Percentiles rank a stretch among this genome's conserved stretches.
Evolutionary conservation across 2,329 filamentous ascomycete species (phyloP).

Genomic region (Diaporthe vexans): DNA sequence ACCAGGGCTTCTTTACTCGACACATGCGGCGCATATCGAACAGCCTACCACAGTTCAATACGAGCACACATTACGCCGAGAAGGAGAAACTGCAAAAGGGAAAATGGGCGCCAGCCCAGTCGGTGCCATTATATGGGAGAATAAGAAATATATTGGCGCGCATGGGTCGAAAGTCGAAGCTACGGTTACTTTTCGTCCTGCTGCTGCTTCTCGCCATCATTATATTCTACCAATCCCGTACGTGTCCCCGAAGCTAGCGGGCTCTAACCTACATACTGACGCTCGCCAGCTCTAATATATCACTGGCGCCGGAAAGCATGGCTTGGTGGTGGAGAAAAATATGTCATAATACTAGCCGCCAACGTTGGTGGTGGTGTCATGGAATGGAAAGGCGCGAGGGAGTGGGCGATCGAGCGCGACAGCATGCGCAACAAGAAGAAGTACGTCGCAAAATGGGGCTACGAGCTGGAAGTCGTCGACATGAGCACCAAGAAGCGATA

Average conservation of each 20-base stretch:
- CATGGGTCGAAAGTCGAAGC: conserved; percentile 75
- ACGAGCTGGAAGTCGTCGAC: conserved; percentile 95
- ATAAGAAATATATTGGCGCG: conserved; percentile 61
- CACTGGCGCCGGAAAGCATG: conserved; percentile 79
- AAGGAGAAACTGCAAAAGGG: conserved; percentile 82
- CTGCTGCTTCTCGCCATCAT: conserved; percentile 72
- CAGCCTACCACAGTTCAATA: conserved; percentile 81
- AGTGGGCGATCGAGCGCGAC: conserved; percentile 98
- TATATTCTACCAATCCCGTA: conserved; percentile 81
- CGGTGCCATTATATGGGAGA: conserved; percentile 62
- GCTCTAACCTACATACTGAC: conserved; percentile 46
- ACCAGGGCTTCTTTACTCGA: conserved; percentile 88
- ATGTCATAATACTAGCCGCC: conserved; percentile 91
- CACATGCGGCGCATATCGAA: conserved; percentile 86
- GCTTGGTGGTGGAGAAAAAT: conserved; percentile 89
- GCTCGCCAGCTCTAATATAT: conserved; percentile 62
- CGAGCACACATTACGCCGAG: conserved; percentile 71
- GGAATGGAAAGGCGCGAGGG: conserved; percentile 97
- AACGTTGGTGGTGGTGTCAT: conserved; percentile 98
- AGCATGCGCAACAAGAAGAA: conserved; percentile 95
- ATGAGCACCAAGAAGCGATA: conserved; percentile 99
- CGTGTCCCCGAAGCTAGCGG: conserved; percentile 44
- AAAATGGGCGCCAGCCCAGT: conserved; percentile 62
- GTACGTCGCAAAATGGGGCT: conserved; percentile 90
- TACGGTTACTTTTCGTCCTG: conserved; percentile 71